Evolutionary conservation across 1,284 basidiomycete species (phyloP), one percentile per base, ranked within the genome.

Genomic region (Ganoderma multipileum): DNA sequence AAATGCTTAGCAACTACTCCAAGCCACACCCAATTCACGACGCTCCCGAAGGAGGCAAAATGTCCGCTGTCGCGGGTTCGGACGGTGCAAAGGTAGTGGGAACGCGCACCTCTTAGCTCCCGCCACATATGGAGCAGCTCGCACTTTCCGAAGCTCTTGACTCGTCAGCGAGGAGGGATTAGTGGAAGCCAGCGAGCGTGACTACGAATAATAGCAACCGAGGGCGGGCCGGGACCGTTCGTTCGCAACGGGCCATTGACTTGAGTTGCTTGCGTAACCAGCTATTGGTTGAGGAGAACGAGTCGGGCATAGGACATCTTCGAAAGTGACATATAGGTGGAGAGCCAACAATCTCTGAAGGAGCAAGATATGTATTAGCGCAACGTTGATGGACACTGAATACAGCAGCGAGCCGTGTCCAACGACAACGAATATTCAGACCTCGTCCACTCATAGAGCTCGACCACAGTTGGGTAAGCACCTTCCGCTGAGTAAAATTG

Each of bases 1-100:
- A 1, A 26, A n/a, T 60, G 39, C 58, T 41, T 60, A 26, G 58
- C 58, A 60, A 60, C 58, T 20, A 16, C 58, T 26, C 36, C 57
- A 39, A 39, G n/a, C 47, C 23, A 26, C 47, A 42, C 16, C 41
- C 41, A 42, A 42, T 42, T 42, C 41, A 42, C 4, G 26, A 52
- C 23, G 11, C 47, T 52, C 23, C 47, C 26, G 47, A 52, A 52
- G 47, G 47, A n/a, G 23, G 23, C 14, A 52, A 52, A 52, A 52
- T 26, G 23, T 26, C 47, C 47, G 47, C 47, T 11, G 47, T 26
- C 23, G 14, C 12, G 47, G 9, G 47, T 23, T n/a, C n/a, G n/a
- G 47, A 52, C 12, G 23, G 47, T 14, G 12, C 23, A 23, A 52
- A 52, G 47, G 23, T 26, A 52, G 23, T 52, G 23, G 23, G 23